Evolutionary conservation across 2,329 filamentous ascomycete genomes (phyloP).

Genomic region (Trichophyton simii): DNA sequence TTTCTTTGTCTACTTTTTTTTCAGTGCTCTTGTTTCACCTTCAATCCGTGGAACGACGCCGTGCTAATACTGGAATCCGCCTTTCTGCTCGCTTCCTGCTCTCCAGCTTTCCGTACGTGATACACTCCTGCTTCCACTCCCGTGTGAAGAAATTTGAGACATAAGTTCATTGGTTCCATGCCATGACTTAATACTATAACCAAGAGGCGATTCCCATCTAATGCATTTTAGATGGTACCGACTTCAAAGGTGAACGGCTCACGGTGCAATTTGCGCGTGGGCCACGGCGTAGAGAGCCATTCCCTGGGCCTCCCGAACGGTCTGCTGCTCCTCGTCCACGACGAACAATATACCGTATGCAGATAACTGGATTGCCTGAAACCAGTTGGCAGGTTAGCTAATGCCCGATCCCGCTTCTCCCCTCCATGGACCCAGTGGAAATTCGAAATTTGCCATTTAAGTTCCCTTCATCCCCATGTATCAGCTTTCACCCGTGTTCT

Average conservation of each 20-base stretch:
- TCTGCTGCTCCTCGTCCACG: slow-evolving; percentile 62
- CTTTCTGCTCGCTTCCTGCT: neutral
- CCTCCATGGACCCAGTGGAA: slow-evolving; percentile 19
- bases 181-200: slow-evolving; percentile 10
- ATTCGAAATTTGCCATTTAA: neutral
- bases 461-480: neutral
- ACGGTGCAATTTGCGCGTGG: slow-evolving; percentile 97
- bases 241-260: slow-evolving; percentile 94
- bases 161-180: slow-evolving; percentile 47
- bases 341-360: slow-evolving; percentile 92
- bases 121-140: neutral
- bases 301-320: slow-evolving; percentile 51
- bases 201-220: neutral
- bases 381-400: slow-evolving; percentile 99
- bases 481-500: neutral
- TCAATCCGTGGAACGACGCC: neutral
- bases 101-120: slow-evolving; percentile 44
- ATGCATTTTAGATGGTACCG: slow-evolving; percentile 62
- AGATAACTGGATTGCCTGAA: slow-evolving; percentile 93
- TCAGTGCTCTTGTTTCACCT: neutral
- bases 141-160: neutral
- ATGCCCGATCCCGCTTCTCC: slow-evolving; percentile 18
- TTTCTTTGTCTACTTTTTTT: neutral
- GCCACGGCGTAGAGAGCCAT: slow-evolving; percentile 56
- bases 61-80: slow-evolving; percentile 7